Evolutionary conservation across 2,329 filamentous ascomycete genomes (phyloP).

Genomic region (Septoria petroselini): DNA sequence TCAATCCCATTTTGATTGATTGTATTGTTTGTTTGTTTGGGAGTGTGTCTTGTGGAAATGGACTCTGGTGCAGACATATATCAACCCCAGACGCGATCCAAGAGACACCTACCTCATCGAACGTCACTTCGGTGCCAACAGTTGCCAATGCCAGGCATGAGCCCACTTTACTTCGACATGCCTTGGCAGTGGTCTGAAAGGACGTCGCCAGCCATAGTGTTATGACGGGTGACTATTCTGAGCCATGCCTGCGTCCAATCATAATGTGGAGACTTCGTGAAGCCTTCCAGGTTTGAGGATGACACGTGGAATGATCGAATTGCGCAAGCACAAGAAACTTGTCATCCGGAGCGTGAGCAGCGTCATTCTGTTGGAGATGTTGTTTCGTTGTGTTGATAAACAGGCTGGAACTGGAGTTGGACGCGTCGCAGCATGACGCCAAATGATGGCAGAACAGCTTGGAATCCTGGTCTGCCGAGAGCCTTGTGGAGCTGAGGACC

Average conservation of each 20-base stretch:
- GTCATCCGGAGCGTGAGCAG: conserved; percentile 1
- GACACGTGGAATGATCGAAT: not conserved
- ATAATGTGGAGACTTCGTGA: conserved; percentile 1
- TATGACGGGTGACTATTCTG: not conserved
- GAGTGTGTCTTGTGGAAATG: conserved; percentile 10
- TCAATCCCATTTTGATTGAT: conserved; percentile 18
- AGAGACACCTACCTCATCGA: conserved; percentile 8
- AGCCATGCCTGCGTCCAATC: not conserved
- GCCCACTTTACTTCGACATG: not conserved
- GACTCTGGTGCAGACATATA: not conserved
- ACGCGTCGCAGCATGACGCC: not conserved
- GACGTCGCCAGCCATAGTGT: not conserved
- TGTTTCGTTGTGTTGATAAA: conserved; percentile 6
- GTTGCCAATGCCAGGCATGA: not conserved
- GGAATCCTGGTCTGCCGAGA: not conserved
- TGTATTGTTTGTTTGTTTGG: not conserved
- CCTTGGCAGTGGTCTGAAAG: not conserved
- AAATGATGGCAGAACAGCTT: not conserved
- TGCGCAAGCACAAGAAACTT: conserved; percentile 3
- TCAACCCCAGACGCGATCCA: not conserved
- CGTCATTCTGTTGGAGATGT: conserved; percentile 8
- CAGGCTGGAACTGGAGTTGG: conserved; percentile 2
- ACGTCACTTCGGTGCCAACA: conserved; percentile 7
- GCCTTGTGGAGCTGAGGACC: not conserved
- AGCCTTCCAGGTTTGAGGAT: conserved; percentile 2